Percentiles rank a stretch among this genome's conserved stretches.
phyloP scores from a whole-genome alignment of 2,329 filamentous ascomycete genomes.

The Diplodia scrobiculata region DNA sequence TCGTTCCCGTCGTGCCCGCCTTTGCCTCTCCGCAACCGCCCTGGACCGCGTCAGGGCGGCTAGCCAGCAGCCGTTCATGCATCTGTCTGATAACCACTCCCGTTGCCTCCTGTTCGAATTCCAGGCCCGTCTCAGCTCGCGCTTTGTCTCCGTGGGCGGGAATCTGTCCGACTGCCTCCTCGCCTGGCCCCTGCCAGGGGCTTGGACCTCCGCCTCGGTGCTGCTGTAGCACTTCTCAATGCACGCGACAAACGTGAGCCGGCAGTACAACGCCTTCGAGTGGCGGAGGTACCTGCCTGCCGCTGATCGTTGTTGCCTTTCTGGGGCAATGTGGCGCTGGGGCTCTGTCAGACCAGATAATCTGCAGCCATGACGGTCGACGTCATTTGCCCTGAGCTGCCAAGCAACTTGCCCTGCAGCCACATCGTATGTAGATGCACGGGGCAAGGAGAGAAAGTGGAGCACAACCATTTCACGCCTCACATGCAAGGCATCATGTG shows the following conservation, averaged over 20 bases:
- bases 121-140: background rate
- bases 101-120: background rate
- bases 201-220: background rate
- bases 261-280: background rate
- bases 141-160: background rate
- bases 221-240: slow-evolving; percentile 6
- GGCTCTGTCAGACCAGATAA: background rate
- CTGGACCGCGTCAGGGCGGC: background rate
- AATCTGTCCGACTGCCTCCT: background rate
- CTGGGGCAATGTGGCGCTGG: background rate
- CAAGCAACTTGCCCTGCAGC: background rate
- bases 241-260: slow-evolving; percentile 12
- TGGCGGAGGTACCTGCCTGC: background rate
- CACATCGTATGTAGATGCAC: background rate
- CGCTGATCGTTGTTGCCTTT: background rate
- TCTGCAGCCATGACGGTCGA: background rate
- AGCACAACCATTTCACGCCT: background rate
- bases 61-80: background rate
- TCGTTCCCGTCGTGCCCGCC: background rate
- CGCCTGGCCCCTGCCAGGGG: background rate
- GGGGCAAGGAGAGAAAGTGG: background rate
- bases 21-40: background rate
- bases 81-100: background rate
- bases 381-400: background rate
- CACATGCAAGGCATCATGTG: background rate